These are phyloP conservation scores for Diaporthe capsici DNA, from an alignment of 2,329 filamentous ascomycete species.

Conservation along the genomic window DNA sequence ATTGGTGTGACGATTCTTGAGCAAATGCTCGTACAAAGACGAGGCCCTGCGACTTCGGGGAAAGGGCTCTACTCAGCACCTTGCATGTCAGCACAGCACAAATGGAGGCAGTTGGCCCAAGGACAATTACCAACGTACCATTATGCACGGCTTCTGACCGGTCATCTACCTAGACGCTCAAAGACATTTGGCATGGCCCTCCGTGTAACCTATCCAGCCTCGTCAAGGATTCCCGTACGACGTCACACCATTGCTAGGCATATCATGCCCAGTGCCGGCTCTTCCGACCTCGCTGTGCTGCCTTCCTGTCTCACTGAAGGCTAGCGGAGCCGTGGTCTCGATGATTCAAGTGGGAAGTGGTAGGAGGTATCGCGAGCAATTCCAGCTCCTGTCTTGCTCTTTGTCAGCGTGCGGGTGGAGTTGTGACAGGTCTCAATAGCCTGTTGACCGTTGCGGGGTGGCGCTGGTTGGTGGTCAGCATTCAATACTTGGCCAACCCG, in stretches of 20 bases:
- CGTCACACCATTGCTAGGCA: too few relatives aligned
- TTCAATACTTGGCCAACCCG: background rate
- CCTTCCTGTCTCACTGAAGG: background rate
- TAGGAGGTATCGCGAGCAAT: too few relatives aligned
- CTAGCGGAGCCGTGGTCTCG: too few relatives aligned
- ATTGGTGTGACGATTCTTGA: background rate
- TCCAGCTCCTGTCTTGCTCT: too few relatives aligned
- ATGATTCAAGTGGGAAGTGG: too few relatives aligned
- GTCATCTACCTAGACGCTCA: background rate
- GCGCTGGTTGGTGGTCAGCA: background rate
- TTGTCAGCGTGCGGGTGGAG: too few relatives aligned
- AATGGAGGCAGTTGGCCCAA: background rate
- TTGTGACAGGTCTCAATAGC: background rate
- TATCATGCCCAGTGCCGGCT: too few relatives aligned
- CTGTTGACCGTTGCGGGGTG: background rate
- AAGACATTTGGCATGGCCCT: conserved; percentile 11
- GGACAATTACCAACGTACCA: background rate
- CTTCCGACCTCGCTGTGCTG: background rate
- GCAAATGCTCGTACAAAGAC: too few relatives aligned
- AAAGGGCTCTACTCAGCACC: too few relatives aligned
- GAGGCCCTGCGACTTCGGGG: too few relatives aligned
- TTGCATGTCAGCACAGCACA: too few relatives aligned
- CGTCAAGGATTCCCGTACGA: background rate
- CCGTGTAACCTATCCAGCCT: background rate
- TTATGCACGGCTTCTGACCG: background rate